These are phyloP conservation scores for Sanghuangporus sanghuang DNA, from an alignment of 1,284 basidiomycete genomes.

Conservation along the genomic window DNA sequence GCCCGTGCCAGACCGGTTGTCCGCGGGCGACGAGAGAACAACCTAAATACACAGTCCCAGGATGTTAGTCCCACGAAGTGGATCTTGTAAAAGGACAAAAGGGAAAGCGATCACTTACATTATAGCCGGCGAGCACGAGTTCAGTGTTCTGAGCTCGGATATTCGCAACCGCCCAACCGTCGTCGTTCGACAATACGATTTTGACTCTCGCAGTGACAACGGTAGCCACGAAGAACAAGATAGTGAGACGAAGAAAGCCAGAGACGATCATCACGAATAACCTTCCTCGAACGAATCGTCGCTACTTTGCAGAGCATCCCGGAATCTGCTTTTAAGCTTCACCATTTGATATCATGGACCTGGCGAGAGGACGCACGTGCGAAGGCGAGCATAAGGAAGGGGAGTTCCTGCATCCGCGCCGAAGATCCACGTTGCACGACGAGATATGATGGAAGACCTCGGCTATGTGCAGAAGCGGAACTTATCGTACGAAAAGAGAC, in stretches of 20 bases:
- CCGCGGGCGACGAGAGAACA: slow-evolving; percentile 37
- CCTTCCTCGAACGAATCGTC: neutral
- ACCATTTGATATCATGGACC: neutral
- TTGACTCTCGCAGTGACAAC: slow-evolving; percentile 4
- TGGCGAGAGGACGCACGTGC: neutral
- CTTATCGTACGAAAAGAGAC: neutral
- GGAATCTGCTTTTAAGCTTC: neutral
- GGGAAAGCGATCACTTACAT: slow-evolving; percentile 28
- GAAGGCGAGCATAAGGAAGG: neutral
- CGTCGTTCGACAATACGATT: slow-evolving; percentile 39
- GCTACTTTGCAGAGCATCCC: neutral
- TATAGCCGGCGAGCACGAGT: slow-evolving; percentile 34
- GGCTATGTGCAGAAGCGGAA: neutral
- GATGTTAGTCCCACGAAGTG: neutral
- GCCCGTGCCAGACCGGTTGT: slow-evolving; percentile 39
- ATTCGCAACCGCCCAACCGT: slow-evolving; percentile 48
- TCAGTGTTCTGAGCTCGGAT: slow-evolving; percentile 40
- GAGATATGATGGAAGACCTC: neutral
- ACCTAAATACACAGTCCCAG: slow-evolving; percentile 25
- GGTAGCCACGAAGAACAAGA: neutral
- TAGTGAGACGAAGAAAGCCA: neutral
- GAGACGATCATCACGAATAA: neutral
- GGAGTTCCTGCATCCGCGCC: neutral
- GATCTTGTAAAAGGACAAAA: neutral
- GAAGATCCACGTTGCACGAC: neutral